Evolutionary conservation across 1,139 yeast species (phyloP).

Genomic region (Pneumocystis jirovecii): DNA sequence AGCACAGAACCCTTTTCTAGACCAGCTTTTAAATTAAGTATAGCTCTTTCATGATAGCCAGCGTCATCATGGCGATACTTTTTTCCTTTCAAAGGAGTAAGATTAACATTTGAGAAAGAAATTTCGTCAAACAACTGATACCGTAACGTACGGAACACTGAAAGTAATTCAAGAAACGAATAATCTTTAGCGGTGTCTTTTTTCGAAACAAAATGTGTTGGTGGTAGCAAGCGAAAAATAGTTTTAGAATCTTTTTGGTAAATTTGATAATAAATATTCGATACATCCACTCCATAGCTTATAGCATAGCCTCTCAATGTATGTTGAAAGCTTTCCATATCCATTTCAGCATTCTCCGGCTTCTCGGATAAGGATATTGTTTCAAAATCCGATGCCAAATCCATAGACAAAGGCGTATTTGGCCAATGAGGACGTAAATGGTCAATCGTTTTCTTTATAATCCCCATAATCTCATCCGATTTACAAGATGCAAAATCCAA

Average conservation of each 20-base stretch:
- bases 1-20: not conserved
- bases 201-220: not conserved
- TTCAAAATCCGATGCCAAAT: not conserved
- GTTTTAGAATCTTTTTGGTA: not conserved
- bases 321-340: not conserved
- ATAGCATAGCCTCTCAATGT: not conserved
- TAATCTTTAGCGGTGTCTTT: not conserved
- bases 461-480: not conserved
- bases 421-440: not conserved
- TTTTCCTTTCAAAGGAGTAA: not conserved
- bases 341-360: not conserved
- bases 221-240: not conserved
- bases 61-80: not conserved
- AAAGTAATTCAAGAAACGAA: not conserved
- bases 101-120: not conserved
- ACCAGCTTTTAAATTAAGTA: not conserved
- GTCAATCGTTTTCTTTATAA: not conserved
- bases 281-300: not conserved
- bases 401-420: not conserved
- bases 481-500: not conserved
- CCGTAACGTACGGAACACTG: not conserved
- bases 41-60: not conserved
- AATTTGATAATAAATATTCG: not conserved
- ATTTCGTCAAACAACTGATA: not conserved
- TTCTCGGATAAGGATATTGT: not conserved